A percentile compares a stretch with the other conserved stretches of the same genome.
These are phyloP conservation scores for Furcasterigmium furcatum DNA, from an alignment of 2,329 filamentous ascomycete genomes.

Conservation along the genomic window DNA sequence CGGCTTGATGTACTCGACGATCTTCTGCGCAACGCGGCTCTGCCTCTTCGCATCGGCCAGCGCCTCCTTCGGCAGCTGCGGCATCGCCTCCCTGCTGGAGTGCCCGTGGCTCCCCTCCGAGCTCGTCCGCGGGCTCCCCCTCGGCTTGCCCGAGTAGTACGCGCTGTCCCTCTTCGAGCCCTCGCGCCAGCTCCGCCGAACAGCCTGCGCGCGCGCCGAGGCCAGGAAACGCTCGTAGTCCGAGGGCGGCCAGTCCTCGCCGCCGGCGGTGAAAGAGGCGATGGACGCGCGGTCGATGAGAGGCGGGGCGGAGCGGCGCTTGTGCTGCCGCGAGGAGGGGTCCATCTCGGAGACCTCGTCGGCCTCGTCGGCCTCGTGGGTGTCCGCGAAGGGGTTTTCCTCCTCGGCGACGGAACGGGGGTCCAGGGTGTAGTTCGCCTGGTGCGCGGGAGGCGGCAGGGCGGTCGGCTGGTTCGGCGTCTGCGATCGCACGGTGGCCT, in stretches of 20 bases:
- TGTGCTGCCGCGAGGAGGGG: not conserved
- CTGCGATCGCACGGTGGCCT: not conserved
- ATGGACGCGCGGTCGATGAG: not conserved
- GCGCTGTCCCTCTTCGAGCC: constrained; percentile 7
- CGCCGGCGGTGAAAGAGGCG: not conserved
- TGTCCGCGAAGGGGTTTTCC: not conserved
- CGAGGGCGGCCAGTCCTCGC: constrained; percentile 1
- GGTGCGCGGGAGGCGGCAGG: too few species aligned
- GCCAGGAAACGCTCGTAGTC: constrained; percentile 24
- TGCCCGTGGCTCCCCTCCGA: constrained; percentile 4
- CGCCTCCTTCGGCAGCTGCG: not conserved
- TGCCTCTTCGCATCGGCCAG: constrained; percentile 13
- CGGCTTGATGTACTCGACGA: constrained; percentile 41
- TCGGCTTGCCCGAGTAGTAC: constrained; percentile 7
- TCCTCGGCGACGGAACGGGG: not conserved
- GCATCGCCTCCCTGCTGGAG: not conserved
- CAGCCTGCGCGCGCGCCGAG: constrained; percentile 16
- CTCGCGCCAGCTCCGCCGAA: constrained; percentile 9
- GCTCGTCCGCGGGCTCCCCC: constrained; percentile 6
- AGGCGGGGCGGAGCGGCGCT: not conserved
- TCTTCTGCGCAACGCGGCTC: constrained; percentile 35
- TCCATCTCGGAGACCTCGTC: too few species aligned
- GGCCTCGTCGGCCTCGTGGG: not conserved
- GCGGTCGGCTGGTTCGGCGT: not conserved
- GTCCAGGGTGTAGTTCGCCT: not conserved